A percentile compares a stretch with the other conserved stretches of the same genome.
These are phyloP conservation scores for Erucastrum elatum DNA, from an alignment of 345 rosid genomes.

Conservation along the genomic window DNA sequence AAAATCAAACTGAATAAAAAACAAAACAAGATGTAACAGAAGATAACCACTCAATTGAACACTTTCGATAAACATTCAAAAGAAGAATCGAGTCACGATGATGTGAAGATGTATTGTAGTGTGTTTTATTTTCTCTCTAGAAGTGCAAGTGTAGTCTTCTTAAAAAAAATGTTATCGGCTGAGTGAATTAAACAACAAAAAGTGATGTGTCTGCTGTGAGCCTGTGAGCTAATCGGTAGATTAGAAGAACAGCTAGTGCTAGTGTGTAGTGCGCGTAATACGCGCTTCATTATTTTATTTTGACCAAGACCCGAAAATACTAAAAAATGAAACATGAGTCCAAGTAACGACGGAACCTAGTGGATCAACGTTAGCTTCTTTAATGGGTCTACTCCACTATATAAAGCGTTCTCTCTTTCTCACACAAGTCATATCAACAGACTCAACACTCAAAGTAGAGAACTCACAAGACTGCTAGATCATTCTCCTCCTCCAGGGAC, in stretches of 20 bases:
- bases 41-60: background rate
- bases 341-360: background rate
- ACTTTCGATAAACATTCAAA: background rate
- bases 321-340: conserved; percentile 33
- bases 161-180: background rate
- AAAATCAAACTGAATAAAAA: background rate
- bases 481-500: background rate
- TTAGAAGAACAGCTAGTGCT: conserved; percentile 10
- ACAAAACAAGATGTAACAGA: background rate
- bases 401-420: conserved; percentile 10
- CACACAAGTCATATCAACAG: conserved; percentile 13
- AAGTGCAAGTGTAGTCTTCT: background rate
- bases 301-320: background rate
- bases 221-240: background rate
- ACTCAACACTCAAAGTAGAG: background rate
- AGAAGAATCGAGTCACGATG: background rate
- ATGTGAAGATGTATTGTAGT: background rate
- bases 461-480: background rate
- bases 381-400: background rate
- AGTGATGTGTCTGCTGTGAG: background rate
- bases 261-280: conserved; percentile 31
- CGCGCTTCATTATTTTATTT: conserved; percentile 17
- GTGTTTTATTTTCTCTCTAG: background rate
- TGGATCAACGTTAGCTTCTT: background rate
- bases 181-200: background rate